Conservation (phyloP, 352 stramenopile genomes). For the Phytophthora tentaculata region DNA sequence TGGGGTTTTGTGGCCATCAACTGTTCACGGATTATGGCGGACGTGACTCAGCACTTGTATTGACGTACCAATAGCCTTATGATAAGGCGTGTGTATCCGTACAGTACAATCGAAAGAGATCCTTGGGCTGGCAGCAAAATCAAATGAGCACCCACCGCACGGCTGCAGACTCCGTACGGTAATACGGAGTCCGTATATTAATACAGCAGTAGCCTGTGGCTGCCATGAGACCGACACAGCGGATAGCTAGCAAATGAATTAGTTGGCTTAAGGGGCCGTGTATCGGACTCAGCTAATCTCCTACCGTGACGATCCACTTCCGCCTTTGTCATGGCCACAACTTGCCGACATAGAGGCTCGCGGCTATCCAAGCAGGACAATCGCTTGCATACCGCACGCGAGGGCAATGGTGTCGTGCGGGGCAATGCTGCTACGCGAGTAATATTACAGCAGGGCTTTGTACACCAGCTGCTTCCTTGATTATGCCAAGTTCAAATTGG, state of each 20-base stretch:
- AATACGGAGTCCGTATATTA: no score
- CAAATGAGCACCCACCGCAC: background rate
- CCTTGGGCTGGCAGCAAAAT: no score
- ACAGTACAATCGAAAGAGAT: background rate
- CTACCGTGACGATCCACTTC: background rate
- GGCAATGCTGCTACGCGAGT: background rate
- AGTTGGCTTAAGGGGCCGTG: no score
- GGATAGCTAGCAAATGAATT: background rate
- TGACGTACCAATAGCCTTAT: background rate
- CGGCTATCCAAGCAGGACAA: slow-evolving; percentile 15
- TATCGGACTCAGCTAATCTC: no score
- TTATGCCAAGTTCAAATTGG: slow-evolving; percentile 4
- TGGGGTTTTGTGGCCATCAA: background rate
- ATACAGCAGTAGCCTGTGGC: no score
- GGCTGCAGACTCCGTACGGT: no score
- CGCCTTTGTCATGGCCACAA: background rate
- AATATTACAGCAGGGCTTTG: background rate
- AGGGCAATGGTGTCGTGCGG: background rate
- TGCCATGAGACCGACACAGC: background rate
- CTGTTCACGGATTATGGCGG: background rate
- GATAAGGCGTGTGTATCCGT: background rate
- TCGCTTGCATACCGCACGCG: background rate
- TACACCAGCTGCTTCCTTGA: background rate
- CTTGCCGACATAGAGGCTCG: slow-evolving; percentile 20
- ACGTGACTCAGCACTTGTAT: background rate